Evolutionary conservation across 73 alveolate species (phyloP).

Genomic region (Paramecium caudatum): DNA sequence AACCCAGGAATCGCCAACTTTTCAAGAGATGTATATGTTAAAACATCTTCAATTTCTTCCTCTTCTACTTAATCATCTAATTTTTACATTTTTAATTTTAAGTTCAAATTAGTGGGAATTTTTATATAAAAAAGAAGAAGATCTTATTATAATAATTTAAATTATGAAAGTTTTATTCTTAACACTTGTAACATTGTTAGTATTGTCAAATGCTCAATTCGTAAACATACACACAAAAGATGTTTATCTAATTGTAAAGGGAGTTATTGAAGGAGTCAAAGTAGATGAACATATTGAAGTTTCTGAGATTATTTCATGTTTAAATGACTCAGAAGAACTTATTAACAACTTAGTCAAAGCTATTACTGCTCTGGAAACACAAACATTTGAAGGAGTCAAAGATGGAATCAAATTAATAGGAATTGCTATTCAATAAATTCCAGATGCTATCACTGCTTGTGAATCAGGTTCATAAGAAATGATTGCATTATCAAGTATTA

Average conservation of each 20-base stretch:
- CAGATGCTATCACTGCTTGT: conserved; percentile 57
- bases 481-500: conserved; percentile 6
- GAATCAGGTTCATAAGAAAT: background rate
- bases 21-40: conserved; percentile 80
- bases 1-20: conserved; percentile 92
- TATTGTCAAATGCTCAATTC: background rate
- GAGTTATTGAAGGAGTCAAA: conserved; percentile 54
- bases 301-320: background rate
- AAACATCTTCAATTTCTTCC: conserved; percentile 34
- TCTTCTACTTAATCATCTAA: conserved; percentile 25
- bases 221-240: background rate
- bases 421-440: background rate
- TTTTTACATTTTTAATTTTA: conserved; percentile 17
- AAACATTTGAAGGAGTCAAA: conserved; percentile 8
- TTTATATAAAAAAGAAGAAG: no score
- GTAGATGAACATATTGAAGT: background rate
- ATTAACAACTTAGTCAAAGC: background rate
- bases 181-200: background rate
- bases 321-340: conserved; percentile 39
- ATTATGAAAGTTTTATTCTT: background rate
- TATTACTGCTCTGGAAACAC: background rate
- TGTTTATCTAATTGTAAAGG: conserved; percentile 38
- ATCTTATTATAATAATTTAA: background rate
- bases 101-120: conserved; percentile 56
- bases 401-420: conserved; percentile 30